Evolutionary conservation across 805 yeast genomes (phyloP).

Genomic region (Zygosaccharomyces gambellarensis): DNA sequence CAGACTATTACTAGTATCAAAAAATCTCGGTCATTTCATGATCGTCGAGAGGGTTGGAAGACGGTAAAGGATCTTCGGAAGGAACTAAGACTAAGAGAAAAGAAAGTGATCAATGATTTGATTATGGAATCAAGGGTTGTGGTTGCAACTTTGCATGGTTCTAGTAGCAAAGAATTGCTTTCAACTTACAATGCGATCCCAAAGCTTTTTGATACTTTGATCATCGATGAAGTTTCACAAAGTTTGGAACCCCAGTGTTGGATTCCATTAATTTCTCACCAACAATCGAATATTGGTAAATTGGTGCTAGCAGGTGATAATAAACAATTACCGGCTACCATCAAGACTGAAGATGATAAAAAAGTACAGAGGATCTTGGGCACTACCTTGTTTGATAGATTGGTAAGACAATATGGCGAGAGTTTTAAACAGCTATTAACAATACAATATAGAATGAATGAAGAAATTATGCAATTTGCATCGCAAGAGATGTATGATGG

Average conservation of each 20-base stretch:
- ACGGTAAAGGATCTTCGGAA: slow-evolving; percentile 64
- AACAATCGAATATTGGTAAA: slow-evolving; percentile 44
- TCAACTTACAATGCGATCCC: slow-evolving; percentile 41
- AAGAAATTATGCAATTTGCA: slow-evolving; percentile 71
- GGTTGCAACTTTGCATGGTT: slow-evolving; percentile 81
- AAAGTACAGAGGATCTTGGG: slow-evolving; percentile 46
- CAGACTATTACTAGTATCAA: slow-evolving; percentile 50
- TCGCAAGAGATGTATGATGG: slow-evolving; percentile 61
- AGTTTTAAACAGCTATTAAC: slow-evolving; percentile 55
- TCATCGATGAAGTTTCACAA: slow-evolving; percentile 95
- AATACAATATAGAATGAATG: slow-evolving; percentile 85
- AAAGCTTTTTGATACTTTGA: slow-evolving; percentile 64
- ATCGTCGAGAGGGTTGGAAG: slow-evolving; percentile 60
- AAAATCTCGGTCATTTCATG: slow-evolving; percentile 58
- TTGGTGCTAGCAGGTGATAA: slow-evolving; percentile 90
- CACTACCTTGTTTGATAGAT: slow-evolving; percentile 74
- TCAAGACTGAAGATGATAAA: slow-evolving; percentile 50
- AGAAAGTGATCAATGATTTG: slow-evolving; percentile 53
- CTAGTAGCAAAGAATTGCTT: slow-evolving; percentile 68
- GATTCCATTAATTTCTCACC: slow-evolving; percentile 78
- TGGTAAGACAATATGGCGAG: slow-evolving; percentile 47
- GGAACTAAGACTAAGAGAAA: slow-evolving; percentile 66
- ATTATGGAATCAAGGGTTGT: slow-evolving; percentile 62
- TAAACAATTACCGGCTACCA: slow-evolving; percentile 86
- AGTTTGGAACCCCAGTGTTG: slow-evolving; percentile 93